phyloP scores from a whole-genome alignment of 75 land plant genomes.

The Chamaecyparis obtusa region DNA sequence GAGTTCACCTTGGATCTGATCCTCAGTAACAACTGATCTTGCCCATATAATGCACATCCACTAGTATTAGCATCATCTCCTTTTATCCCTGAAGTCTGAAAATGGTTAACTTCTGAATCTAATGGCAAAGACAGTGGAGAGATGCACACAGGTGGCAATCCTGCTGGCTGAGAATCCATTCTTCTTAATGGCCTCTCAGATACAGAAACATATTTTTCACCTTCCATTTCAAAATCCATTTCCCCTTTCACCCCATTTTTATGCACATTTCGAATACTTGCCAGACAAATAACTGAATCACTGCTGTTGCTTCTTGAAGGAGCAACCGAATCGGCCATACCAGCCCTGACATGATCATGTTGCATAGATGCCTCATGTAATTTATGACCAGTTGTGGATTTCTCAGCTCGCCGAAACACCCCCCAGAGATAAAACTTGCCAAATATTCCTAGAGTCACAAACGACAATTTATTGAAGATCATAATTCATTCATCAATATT shows the following conservation, averaged over 20 bases:
- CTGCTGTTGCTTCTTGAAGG: not conserved
- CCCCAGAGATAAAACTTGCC: slow-evolving; percentile 8
- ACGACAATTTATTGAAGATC: not conserved
- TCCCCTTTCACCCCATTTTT: not conserved
- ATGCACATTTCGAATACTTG: not conserved
- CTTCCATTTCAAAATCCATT: not conserved
- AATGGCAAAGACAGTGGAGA: not conserved
- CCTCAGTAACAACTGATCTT: not conserved
- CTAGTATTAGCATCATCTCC: not conserved
- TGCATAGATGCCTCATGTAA: not conserved
- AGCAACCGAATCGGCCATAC: not conserved
- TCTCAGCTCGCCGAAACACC: slow-evolving; percentile 1
- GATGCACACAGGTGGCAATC: not conserved
- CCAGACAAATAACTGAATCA: not conserved
- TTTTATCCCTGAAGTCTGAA: not conserved
- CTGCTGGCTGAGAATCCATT: not conserved
- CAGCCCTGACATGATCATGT: not conserved
- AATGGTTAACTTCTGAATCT: not conserved
- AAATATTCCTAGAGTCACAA: not conserved
- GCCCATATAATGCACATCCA: not conserved
- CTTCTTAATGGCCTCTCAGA: not conserved
- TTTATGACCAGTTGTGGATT: not conserved
- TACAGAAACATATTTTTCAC: not conserved
- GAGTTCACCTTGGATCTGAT: not conserved
- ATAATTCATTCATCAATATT: not conserved